Conservation (phyloP, 371 early-diverging fungal species). For the Rhizopus delemar region DNA sequence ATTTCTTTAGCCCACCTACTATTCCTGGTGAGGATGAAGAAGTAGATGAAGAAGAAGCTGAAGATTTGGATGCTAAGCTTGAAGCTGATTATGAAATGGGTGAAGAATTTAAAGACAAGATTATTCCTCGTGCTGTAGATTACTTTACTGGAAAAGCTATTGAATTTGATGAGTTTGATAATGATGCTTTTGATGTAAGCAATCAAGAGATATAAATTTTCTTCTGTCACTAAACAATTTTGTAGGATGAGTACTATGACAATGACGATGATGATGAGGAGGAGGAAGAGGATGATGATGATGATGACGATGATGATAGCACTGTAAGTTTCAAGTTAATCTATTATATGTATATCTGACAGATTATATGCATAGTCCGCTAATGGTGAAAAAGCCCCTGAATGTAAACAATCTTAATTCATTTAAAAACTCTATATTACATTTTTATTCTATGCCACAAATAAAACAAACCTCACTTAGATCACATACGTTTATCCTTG, state of each 20-base stretch:
- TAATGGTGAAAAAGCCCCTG: conserved; percentile 62
- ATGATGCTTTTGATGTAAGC: conserved; percentile 69
- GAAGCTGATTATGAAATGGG: conserved; percentile 94
- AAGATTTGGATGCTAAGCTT: conserved; percentile 75
- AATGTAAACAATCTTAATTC: conserved; percentile 63
- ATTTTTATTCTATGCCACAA: background rate
- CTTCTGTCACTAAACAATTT: background rate
- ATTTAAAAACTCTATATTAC: background rate
- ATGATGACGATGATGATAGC: conserved; percentile 54
- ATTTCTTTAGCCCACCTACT: conserved; percentile 88
- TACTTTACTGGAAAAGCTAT: conserved; percentile 98
- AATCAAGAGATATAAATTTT: conserved; percentile 23
- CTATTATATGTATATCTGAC: background rate
- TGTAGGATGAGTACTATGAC: conserved; percentile 66
- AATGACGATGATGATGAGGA: conserved; percentile 56
- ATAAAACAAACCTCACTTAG: background rate
- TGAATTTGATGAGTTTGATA: conserved; percentile 68
- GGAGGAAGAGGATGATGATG: conserved; percentile 47
- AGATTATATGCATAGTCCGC: conserved; percentile 24
- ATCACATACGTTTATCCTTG: background rate
- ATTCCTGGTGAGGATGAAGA: conserved; percentile 76
- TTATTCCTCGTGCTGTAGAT: conserved; percentile 94
- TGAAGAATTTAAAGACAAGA: conserved; percentile 93
- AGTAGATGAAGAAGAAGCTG: conserved; percentile 74
- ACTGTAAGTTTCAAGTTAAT: conserved; percentile 37